Conservation (phyloP, 1,139 yeast genomes). For the Taphrina pruni region DNA sequence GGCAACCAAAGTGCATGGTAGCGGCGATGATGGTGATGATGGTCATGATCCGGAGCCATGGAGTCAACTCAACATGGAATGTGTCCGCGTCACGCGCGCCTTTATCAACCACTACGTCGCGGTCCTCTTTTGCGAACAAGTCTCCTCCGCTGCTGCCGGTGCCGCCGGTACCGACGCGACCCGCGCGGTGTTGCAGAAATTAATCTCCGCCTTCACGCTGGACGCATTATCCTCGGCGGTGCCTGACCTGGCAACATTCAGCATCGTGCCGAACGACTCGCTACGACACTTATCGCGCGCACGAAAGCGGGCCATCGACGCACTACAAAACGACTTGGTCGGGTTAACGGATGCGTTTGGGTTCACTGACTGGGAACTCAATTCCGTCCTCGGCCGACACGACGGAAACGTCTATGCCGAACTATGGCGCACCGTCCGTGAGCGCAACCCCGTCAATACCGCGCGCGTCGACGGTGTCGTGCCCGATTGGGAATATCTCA, state of each 20-base stretch:
- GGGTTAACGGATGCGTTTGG: constrained; percentile 90
- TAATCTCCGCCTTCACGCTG: constrained; percentile 23
- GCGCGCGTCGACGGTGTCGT: constrained; percentile 24
- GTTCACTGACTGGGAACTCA: constrained; percentile 80
- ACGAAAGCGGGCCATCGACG: constrained; percentile 6
- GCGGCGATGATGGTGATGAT: no score
- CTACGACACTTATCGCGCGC: neutral
- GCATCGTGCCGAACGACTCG: neutral
- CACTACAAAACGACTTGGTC: constrained; percentile 54
- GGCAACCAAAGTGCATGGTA: neutral
- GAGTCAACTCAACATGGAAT: constrained; percentile 27
- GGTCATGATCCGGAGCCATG: constrained; percentile 5
- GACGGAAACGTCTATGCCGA: constrained; percentile 86
- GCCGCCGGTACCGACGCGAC: neutral
- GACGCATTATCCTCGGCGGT: constrained; percentile 8
- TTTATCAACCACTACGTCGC: constrained; percentile 27
- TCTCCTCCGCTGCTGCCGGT: neutral
- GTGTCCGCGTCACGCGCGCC: constrained; percentile 36
- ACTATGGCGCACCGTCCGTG: constrained; percentile 43
- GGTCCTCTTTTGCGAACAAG: neutral
- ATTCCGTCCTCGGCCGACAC: constrained; percentile 81
- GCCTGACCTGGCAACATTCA: constrained; percentile 30
- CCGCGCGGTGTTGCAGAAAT: constrained; percentile 1
- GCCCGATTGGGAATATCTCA: constrained; percentile 12
- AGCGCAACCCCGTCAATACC: constrained; percentile 30